Percentiles rank a stretch among this genome's conserved stretches.
These are phyloP conservation scores for Paramecium tetraurelia DNA, from an alignment of 73 alveolate genomes.

Conservation along the genomic window DNA sequence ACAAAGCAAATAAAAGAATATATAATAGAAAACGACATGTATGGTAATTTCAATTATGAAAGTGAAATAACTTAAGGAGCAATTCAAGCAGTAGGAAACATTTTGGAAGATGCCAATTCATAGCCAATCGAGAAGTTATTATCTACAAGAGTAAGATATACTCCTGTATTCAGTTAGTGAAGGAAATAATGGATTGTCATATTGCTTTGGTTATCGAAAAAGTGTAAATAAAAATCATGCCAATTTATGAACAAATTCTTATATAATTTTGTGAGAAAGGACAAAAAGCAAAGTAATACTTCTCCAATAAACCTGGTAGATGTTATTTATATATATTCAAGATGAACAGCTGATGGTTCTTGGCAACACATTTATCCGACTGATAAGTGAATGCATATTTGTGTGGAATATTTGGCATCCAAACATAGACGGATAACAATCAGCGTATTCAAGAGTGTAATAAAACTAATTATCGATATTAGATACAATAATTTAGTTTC, in stretches of 20 bases:
- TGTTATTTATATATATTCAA: not conserved
- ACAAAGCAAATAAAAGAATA: not conserved
- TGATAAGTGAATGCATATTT: constrained; percentile 8
- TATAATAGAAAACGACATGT: not conserved
- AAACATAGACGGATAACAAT: not conserved
- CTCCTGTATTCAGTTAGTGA: not conserved
- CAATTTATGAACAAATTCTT: not conserved
- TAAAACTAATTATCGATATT: not conserved
- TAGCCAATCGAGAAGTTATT: not conserved
- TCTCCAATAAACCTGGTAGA: constrained; percentile 6
- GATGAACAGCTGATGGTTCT: constrained; percentile 23
- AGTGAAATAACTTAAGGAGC: not conserved
- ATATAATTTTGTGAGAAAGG: not conserved
- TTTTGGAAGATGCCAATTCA: not conserved
- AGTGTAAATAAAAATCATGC: not conserved
- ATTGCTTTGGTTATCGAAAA: not conserved
- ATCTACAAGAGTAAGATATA: not conserved
- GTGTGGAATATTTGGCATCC: constrained; percentile 53
- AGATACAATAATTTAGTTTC: not conserved
- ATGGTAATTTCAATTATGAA: not conserved
- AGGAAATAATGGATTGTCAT: constrained; percentile 35
- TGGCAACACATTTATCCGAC: not conserved
- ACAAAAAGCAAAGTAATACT: not conserved
- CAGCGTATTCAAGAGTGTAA: not conserved
- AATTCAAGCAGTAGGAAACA: not conserved